Base-by-base conservation (phyloP, 306 rosid genomes). In the Trichosanthes cucumerina region DNA sequence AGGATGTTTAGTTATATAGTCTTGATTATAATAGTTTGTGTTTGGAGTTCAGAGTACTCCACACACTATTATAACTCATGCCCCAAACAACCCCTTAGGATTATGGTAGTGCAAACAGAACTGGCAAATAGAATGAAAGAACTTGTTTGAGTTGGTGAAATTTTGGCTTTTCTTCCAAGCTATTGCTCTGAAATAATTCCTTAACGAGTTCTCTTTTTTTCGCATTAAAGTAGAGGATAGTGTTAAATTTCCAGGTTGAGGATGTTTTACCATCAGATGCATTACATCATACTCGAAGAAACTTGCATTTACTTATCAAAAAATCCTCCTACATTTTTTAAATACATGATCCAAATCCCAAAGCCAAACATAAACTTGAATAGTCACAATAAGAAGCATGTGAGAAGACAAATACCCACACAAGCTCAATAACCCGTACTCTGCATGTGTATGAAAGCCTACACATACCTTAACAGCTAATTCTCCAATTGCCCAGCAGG, bases 401-500 rank as follows among this genome's bases (percentile, higher is more conserved):
- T 49, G 76, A 44, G 56, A 72, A 47, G 16, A 72, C 26, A 72
- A 13, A 24, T 23, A 38, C 18, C 52, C 69, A 50, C 26, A 28
- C 52, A 43, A 60, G 68, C 56, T 78, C 18, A 9, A 39, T 41
- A 16, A 58, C 19, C 14, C 3, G 36, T 3, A 19, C 19, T 65
- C 9, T 21, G 70, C 13, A 10, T 26, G 44, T 28, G 46, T 33
- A 71, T 39, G 43, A 78, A 78, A 58, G 26, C 54, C 24, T 70
- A 78, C 65, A 33, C 87, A 69, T 90, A 93, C 99, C 98, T 96
- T 96, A 57, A 96, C 88, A 23, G 98, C 97, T 82, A 96, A 80
- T 79, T 96, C 99, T 81, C 99, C 99, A 75, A 96, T 93, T 47
- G 97, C 96, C 99, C 99, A 96, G 83, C 99, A 96, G 38, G 99